phyloP scores from a whole-genome alignment of 331 rosid genomes.

The Cydonia oblonga region DNA sequence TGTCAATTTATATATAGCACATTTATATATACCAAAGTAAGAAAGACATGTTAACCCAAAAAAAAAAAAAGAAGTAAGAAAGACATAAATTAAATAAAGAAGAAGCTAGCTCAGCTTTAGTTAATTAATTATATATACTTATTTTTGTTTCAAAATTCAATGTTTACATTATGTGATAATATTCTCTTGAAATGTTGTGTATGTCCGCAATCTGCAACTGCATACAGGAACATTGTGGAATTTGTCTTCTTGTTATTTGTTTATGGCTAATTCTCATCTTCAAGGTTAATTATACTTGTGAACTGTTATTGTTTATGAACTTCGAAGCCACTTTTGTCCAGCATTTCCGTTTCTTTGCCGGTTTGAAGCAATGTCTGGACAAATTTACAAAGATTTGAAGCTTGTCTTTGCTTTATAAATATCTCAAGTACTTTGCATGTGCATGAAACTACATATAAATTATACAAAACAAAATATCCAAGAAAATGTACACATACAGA shows the following conservation, averaged over 20 bases:
- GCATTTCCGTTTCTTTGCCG: slow-evolving; percentile 13
- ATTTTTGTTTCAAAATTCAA: slow-evolving; percentile 7
- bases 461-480: too few relatives aligned
- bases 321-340: slow-evolving; percentile 21
- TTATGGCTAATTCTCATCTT: slow-evolving; percentile 9
- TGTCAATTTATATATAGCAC: not conserved
- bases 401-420: not conserved
- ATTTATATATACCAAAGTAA: not conserved
- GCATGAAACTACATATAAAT: not conserved
- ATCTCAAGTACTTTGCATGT: not conserved
- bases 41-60: not conserved
- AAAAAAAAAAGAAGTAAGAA: too few relatives aligned
- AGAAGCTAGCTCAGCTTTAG: not conserved
- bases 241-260: slow-evolving; percentile 22
- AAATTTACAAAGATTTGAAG: too few relatives aligned
- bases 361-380: slow-evolving; percentile 14
- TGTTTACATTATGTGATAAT: not conserved
- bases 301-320: slow-evolving; percentile 18
- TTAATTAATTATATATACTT: not conserved
- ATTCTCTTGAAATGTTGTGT: not conserved
- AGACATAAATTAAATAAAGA: not conserved
- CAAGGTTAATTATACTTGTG: slow-evolving; percentile 10
- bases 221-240: slow-evolving; percentile 11
- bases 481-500: slow-evolving; percentile 2
- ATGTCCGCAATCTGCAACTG: too few relatives aligned